Percentiles rank a stretch among this genome's conserved stretches.
Conservation (phyloP, 352 stramenopile species). For the Nothophytophthora sp. region DNA sequence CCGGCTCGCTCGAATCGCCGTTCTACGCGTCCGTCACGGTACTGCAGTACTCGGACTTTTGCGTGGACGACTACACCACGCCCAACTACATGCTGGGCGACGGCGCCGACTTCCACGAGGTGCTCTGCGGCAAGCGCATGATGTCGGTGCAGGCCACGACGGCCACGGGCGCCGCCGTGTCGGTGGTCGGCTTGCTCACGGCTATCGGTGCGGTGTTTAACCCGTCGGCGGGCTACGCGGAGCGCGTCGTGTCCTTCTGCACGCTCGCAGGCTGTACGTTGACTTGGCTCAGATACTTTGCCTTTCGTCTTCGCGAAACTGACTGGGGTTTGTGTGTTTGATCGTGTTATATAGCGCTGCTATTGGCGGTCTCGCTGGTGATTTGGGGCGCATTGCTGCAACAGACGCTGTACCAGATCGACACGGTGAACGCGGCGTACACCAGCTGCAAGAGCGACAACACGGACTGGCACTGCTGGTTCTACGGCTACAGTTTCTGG, state of each 20-base stretch:
- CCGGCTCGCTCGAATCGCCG: slow-evolving; percentile 57
- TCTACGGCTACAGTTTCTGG: slow-evolving; percentile 89
- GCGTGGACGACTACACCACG: slow-evolving; percentile 37
- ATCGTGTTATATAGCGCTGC: slow-evolving; percentile 40
- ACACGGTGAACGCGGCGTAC: slow-evolving; percentile 78
- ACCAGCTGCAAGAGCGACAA: slow-evolving; percentile 70
- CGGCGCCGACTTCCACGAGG: slow-evolving; percentile 65
- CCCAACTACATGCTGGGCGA: slow-evolving; percentile 88
- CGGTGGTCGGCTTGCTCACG: slow-evolving; percentile 58
- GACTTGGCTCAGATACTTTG: slow-evolving; percentile 1
- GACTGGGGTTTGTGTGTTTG: too few relatives aligned
- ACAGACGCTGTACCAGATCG: slow-evolving; percentile 78
- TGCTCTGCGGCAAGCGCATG: slow-evolving; percentile 76
- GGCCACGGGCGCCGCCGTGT: slow-evolving; percentile 56
- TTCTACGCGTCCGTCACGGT: slow-evolving; percentile 84
- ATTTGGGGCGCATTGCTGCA: slow-evolving; percentile 81
- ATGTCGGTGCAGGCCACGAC: slow-evolving; percentile 70
- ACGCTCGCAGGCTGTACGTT: slow-evolving; percentile 83
- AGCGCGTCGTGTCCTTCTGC: slow-evolving; percentile 78
- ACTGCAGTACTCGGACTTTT: slow-evolving; percentile 81
- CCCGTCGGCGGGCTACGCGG: slow-evolving; percentile 70
- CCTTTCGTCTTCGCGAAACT: neutral
- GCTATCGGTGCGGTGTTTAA: slow-evolving; percentile 77
- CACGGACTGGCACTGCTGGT: slow-evolving; percentile 81
- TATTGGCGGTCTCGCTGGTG: slow-evolving; percentile 73